Base-by-base conservation (phyloP, 306 rosid genomes). In the Bauhinia variegata region DNA sequence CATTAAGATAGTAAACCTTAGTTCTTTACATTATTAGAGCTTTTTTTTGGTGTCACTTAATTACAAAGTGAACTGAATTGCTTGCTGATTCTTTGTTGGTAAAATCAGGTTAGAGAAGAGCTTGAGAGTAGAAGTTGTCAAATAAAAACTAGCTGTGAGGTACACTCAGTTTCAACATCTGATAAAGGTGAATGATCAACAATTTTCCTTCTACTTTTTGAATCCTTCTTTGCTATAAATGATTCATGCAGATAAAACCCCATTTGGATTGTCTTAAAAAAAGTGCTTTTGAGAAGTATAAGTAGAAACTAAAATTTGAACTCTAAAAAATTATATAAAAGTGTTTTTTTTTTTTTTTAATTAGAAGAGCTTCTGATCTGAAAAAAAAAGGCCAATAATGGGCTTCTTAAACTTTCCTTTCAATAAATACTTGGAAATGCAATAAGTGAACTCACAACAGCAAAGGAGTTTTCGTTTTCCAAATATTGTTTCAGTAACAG, bases 71-170 rank as follows among this genome's bases (percentile, higher is more conserved):
- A 42, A 47, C 11, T 32, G 5, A n/a, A n/a, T 15, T 64, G 31
- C 32, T 49, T 55, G 44, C 19, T 68, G 8, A 47, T 50, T 46
- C 41, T 23, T 34, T 43, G 17, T 30, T 68, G 49, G 11, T 41
- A 78, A 68, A 54, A 58, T 23, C 78, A 91, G 97, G 96, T 92
- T 18, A 80, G 66, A 71, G 91, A 92, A 64, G 89, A 69, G 75
- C 79, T 92, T 61, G 82, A 68, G 80, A 87, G 79, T 65, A 80
- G 63, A 65, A 86, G 89, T 32, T 69, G 92, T 66, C 77, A 47
- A 32, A 87, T 92, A 82, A 76, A 60, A 79, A 55, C 87, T n/a
- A 54, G 77, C 49, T 67, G 69, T 14, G 87, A 84, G 67, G 95
- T 92, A 33, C 60, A 70, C 9, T 76, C 57, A 23, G 76, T 92